Conservation (phyloP, 2,329 filamentous ascomycete species). For the Fusarium goolgardi region DNA sequence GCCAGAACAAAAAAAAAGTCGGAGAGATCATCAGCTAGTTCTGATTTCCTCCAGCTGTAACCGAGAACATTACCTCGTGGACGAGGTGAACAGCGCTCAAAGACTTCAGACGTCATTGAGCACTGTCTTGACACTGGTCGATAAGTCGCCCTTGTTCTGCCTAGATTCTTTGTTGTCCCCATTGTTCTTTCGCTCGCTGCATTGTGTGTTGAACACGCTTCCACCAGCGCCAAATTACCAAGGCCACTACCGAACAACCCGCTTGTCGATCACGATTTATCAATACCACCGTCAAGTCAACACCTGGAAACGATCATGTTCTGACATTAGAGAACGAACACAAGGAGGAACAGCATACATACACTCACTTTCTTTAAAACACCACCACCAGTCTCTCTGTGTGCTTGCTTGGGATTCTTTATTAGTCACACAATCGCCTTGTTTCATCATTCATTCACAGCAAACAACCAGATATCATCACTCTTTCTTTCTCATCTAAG, state of each 20-base stretch:
- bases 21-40: conserved; percentile 33
- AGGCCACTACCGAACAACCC: conserved; percentile 26
- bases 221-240: conserved; percentile 16
- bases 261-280: conserved; percentile 33
- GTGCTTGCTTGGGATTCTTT: conserved; percentile 28
- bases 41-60: conserved; percentile 30
- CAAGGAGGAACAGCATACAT: conserved; percentile 38
- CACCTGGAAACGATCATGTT: conserved; percentile 37
- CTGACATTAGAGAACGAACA: conserved; percentile 38
- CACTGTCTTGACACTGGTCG: conserved; percentile 7
- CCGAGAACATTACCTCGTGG: conserved; percentile 33
- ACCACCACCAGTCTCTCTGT: conserved; percentile 13
- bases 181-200: conserved; percentile 13
- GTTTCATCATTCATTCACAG: conserved; percentile 22
- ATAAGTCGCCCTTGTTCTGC: conserved; percentile 27
- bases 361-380: conserved; percentile 38
- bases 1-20: background rate
- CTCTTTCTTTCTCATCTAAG: conserved; percentile 18
- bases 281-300: conserved; percentile 23
- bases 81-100: conserved; percentile 32
- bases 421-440: conserved; percentile 15
- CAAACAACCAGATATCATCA: conserved; percentile 17
- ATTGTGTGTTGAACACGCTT: conserved; percentile 41
- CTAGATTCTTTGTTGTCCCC: conserved; percentile 26
- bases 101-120: conserved; percentile 18